phyloP scores from a whole-genome alignment of 306 rosid genomes.

The Lathyrus oleraceus region DNA sequence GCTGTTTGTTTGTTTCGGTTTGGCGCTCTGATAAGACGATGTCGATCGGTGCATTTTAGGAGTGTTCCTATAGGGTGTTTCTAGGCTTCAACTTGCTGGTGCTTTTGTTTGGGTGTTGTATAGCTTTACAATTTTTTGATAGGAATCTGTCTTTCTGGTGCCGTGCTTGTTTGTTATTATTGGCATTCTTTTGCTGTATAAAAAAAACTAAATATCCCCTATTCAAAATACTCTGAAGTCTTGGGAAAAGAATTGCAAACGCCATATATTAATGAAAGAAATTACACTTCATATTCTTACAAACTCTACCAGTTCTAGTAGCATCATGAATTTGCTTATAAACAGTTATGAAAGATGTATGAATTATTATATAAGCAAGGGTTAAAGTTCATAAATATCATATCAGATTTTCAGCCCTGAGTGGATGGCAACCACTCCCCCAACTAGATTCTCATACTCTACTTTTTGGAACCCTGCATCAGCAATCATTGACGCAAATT shows the following conservation, averaged over 20 bases:
- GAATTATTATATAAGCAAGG: conserved; percentile 14
- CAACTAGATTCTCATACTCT: conserved; percentile 84
- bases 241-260: conserved; percentile 21
- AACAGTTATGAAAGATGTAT: conserved; percentile 17
- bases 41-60: no score
- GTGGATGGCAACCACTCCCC: conserved; percentile 95
- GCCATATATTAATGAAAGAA: conserved; percentile 16
- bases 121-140: no score
- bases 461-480: conserved; percentile 90
- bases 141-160: no score
- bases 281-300: conserved; percentile 22
- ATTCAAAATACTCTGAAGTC: not conserved
- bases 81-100: no score
- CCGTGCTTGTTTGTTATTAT: no score
- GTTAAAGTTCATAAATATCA: not conserved
- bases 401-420: conserved; percentile 72
- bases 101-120: no score
- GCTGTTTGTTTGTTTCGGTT: no score
- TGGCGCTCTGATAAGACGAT: no score
- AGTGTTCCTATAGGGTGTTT: no score
- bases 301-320: conserved; percentile 14
- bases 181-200: no score
- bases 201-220: not conserved
- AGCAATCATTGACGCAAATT: conserved; percentile 78
- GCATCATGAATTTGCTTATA: conserved; percentile 16